These are phyloP conservation scores for Mucor ambiguus DNA, from an alignment of 371 early-diverging fungal species.

Conservation along the genomic window DNA sequence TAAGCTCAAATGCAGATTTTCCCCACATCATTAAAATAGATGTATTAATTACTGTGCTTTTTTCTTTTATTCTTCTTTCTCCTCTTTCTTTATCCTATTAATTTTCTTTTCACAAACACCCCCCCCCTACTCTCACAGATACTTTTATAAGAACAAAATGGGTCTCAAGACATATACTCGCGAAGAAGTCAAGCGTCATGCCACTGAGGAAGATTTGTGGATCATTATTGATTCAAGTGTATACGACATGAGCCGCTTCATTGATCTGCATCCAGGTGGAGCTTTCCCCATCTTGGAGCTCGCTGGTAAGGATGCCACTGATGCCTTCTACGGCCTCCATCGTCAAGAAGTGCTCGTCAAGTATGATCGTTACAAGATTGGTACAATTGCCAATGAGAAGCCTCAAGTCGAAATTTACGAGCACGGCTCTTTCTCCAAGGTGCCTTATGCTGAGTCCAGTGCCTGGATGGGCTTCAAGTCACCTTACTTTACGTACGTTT, in stretches of 20 bases:
- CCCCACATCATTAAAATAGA: background rate
- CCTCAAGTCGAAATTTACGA: slow-evolving; percentile 33
- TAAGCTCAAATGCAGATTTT: slow-evolving; percentile 4
- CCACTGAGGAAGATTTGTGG: slow-evolving; percentile 82
- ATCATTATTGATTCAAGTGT: slow-evolving; percentile 83
- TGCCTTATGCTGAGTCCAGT: slow-evolving; percentile 60
- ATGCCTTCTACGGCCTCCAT: slow-evolving; percentile 72
- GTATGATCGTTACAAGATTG: slow-evolving; percentile 54
- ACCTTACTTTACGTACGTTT: slow-evolving; percentile 53
- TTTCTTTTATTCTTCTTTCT: background rate
- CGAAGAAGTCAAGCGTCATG: slow-evolving; percentile 80
- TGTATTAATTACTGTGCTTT: background rate
- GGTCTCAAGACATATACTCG: slow-evolving; percentile 50
- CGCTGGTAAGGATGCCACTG: slow-evolving; percentile 77
- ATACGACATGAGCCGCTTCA: slow-evolving; percentile 89
- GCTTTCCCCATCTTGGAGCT: slow-evolving; percentile 65
- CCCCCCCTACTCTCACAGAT: slow-evolving; percentile 7
- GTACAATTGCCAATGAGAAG: slow-evolving; percentile 44
- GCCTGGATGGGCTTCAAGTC: slow-evolving; percentile 56
- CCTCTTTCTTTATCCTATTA: background rate
- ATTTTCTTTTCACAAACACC: background rate
- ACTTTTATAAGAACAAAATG: background rate
- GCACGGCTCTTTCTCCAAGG: slow-evolving; percentile 48
- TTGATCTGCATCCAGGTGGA: slow-evolving; percentile 90
- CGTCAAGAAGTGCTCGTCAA: slow-evolving; percentile 67